Base-by-base conservation (phyloP, 1,284 basidiomycete genomes). In the Ganoderma leucocontextum region DNA sequence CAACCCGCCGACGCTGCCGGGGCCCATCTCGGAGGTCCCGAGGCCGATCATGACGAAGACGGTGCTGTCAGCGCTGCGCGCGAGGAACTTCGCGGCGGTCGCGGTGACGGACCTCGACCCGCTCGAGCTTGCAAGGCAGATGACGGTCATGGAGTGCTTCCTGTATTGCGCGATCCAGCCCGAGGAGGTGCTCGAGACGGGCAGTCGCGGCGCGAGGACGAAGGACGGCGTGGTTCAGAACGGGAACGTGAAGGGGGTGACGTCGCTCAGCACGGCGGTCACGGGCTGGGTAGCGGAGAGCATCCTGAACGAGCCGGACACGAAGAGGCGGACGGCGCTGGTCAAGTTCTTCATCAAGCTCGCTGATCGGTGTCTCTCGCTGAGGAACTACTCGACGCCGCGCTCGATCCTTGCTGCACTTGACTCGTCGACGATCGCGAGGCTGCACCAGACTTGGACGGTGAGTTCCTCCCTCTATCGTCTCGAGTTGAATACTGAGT, bases 331-430 rank as follows among this genome's bases (percentile, higher is more conserved):
- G 64, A 93, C 93, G 15, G 77, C 82, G 22, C 80, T 97, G 73
- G 87, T 99, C 78, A 98, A 98, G 81, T 98, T 97, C 78, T 99
- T 97, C 79, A 95, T 99, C 85, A 96, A 96, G 79, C 86, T 99
- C 60, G 95, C 96, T 25, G 95, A 98, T 80, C 92, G 95, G 57
- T 98, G 96, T 80, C 87, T 91, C 8, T 82, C 84, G 12, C 79
- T 99, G 72, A 89, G 94, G 76, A 99, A 99, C 80, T 99, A 94
- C 77, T 96, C 95, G 72, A 97, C 96, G 2, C 89, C 96, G 63
- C 91, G 96, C 68, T 95, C 97, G 35, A 95, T 99, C 73, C 85
- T 98, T 49, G 97, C 96, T 1, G 97, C 96, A 9, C 85, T 99
- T 66, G 97, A 99, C 79, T 97, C 95, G 38, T 96, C 96, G 15